These are phyloP conservation scores for Umbilicaria muhlenbergii DNA, from an alignment of 495 filamentous ascomycete species.

Conservation along the genomic window DNA sequence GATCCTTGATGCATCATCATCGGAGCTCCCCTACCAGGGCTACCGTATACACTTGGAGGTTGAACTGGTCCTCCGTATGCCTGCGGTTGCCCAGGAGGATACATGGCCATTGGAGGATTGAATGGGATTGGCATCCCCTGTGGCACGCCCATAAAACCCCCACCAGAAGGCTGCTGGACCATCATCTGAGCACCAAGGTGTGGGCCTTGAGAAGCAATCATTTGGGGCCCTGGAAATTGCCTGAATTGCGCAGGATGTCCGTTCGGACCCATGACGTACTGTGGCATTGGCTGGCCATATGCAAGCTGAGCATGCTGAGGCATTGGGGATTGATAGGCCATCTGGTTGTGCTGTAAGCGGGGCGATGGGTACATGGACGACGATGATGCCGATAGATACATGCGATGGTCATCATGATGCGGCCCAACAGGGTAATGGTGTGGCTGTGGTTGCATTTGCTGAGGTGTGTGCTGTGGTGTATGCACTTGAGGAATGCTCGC, in stretches of 20 bases:
- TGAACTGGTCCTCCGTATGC: slow-evolving; percentile 48
- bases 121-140: slow-evolving; percentile 42
- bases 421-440: slow-evolving; percentile 42
- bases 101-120: slow-evolving; percentile 58
- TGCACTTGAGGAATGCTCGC: slow-evolving; percentile 26
- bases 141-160: slow-evolving; percentile 35
- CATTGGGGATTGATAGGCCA: slow-evolving; percentile 61
- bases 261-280: slow-evolving; percentile 50
- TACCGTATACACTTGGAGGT: slow-evolving; percentile 66
- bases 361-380: slow-evolving; percentile 69
- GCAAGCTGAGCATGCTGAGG: slow-evolving; percentile 48
- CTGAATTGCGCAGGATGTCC: slow-evolving; percentile 29
- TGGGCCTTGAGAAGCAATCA: slow-evolving; percentile 44
- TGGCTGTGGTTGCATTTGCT: slow-evolving; percentile 50
- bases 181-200: slow-evolving; percentile 63
- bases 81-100: slow-evolving; percentile 50
- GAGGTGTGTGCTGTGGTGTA: slow-evolving; percentile 48
- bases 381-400: slow-evolving; percentile 67
- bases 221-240: slow-evolving; percentile 40
- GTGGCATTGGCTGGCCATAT: slow-evolving; percentile 58
- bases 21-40: slow-evolving; percentile 58
- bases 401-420: slow-evolving; percentile 68
- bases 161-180: slow-evolving; percentile 56
- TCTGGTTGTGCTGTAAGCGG: slow-evolving; percentile 48
- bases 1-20: slow-evolving; percentile 79